Evolutionary conservation across 2,329 filamentous ascomycete genomes (phyloP).

Genomic region (Conoideocrella luteorostrata): DNA sequence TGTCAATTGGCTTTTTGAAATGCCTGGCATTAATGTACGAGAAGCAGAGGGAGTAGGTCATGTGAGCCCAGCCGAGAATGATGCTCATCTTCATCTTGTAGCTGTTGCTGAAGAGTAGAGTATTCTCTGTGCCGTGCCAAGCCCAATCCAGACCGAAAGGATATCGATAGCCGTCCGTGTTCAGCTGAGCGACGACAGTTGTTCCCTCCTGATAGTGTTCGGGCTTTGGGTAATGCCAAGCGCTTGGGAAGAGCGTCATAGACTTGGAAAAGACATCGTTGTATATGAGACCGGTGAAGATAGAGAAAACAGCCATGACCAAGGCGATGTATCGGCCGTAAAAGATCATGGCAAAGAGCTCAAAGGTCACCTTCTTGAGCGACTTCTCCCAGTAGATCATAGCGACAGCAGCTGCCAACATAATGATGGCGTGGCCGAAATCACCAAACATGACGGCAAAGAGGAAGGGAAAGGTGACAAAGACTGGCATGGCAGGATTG

Average conservation of each 20-base stretch:
- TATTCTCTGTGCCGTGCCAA: slow-evolving; percentile 95
- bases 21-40: slow-evolving; percentile 89
- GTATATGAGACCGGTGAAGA: slow-evolving; percentile 96
- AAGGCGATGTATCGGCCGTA: slow-evolving; percentile 98
- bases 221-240: slow-evolving; percentile 75
- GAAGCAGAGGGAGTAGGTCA: slow-evolving; percentile 96
- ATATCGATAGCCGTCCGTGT: slow-evolving; percentile 69
- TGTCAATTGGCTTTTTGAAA: slow-evolving; percentile 91
- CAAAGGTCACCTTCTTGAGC: slow-evolving; percentile 85
- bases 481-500: slow-evolving; percentile 90
- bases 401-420: slow-evolving; percentile 73
- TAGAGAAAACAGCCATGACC: slow-evolving; percentile 95
- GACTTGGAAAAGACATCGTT: slow-evolving; percentile 96
- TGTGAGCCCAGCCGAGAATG: slow-evolving; percentile 92
- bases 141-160: slow-evolving; percentile 94
- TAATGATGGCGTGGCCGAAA: slow-evolving; percentile 86
- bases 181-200: slow-evolving; percentile 60
- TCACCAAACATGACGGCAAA: slow-evolving; percentile 99
- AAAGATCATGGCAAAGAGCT: slow-evolving; percentile 97
- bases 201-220: slow-evolving; percentile 59
- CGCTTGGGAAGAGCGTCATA: slow-evolving; percentile 79
- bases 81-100: slow-evolving; percentile 99
- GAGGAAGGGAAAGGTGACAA: slow-evolving; percentile 98
- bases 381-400: slow-evolving; percentile 98
- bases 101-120: slow-evolving; percentile 92